A percentile compares a stretch with the other conserved stretches of the same genome.
Conservation (phyloP, 1,284 basidiomycete species). For the Puccinia horiana region DNA sequence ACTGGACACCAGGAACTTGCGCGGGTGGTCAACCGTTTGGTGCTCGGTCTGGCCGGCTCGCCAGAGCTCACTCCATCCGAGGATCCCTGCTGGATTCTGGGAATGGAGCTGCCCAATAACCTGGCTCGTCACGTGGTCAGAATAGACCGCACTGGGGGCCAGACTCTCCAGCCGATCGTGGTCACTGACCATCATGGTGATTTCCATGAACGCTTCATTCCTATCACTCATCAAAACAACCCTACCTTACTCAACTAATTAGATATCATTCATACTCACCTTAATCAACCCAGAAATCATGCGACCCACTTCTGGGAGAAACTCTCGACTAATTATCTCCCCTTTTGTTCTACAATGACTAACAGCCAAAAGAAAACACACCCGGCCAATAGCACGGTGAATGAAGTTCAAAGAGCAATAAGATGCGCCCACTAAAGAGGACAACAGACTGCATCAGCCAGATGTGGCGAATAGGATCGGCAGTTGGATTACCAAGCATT, state of each 20-base stretch:
- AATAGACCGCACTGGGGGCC: constrained; percentile 73
- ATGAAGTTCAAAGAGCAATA: constrained; percentile 28
- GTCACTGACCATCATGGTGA: constrained; percentile 79
- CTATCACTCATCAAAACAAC: constrained; percentile 67
- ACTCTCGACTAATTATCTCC: too few species aligned
- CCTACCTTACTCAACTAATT: constrained; percentile 74
- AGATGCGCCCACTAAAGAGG: constrained; percentile 1
- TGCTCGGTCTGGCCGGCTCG: constrained; percentile 54
- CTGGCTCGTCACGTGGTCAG: constrained; percentile 94
- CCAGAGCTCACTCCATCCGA: constrained; percentile 78
- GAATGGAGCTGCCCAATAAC: constrained; percentile 71
- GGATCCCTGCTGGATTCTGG: constrained; percentile 58
- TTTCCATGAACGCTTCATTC: constrained; percentile 80
- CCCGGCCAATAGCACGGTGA: constrained; percentile 25
- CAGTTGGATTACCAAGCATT: not conserved
- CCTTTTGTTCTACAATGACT: too few species aligned
- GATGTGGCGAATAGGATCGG: constrained; percentile 27
- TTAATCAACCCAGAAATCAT: constrained; percentile 66
- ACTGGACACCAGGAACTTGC: constrained; percentile 29
- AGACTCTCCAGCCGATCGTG: constrained; percentile 80
- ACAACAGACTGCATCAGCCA: constrained; percentile 12
- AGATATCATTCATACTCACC: constrained; percentile 61
- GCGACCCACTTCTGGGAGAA: too few species aligned
- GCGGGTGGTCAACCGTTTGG: constrained; percentile 45
- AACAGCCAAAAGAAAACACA: constrained; percentile 26